phyloP scores from a whole-genome alignment of 1,284 basidiomycete species.

The Ustilago loliicola region DNA sequence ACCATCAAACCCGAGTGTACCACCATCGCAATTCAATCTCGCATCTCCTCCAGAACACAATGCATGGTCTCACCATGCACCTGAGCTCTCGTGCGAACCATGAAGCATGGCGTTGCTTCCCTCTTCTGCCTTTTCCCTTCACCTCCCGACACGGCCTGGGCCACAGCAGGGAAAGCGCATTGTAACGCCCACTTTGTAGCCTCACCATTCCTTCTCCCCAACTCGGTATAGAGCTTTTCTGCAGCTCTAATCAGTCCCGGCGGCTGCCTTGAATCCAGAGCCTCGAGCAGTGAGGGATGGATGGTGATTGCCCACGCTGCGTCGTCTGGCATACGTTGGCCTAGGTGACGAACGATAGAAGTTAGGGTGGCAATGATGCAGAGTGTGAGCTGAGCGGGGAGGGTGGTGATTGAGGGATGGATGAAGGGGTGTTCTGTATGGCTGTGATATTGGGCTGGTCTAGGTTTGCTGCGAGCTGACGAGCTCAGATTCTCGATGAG shows the following conservation, averaged over 20 bases:
- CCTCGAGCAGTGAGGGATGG: slow-evolving; percentile 17
- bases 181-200: slow-evolving; percentile 28
- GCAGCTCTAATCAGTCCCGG: slow-evolving; percentile 14
- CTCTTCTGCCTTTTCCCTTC: not conserved
- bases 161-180: slow-evolving; percentile 13
- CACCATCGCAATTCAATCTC: not conserved
- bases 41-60: slow-evolving; percentile 6
- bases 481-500: slow-evolving; percentile 4
- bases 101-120: slow-evolving; percentile 30
- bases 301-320: slow-evolving; percentile 39
- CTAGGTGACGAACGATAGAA: slow-evolving; percentile 19
- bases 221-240: slow-evolving; percentile 14
- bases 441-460: not conserved
- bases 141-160: not conserved
- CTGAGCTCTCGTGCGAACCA: slow-evolving; percentile 2
- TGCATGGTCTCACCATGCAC: slow-evolving; percentile 26
- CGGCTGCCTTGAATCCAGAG: slow-evolving; percentile 37
- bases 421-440: slow-evolving; percentile 26
- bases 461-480: not conserved
- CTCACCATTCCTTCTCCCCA: slow-evolving; percentile 23
- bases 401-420: slow-evolving; percentile 19
- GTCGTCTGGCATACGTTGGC: slow-evolving; percentile 27
- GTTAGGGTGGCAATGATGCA: slow-evolving; percentile 33
- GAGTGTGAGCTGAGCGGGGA: slow-evolving; percentile 33
- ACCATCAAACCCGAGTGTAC: not conserved